These are phyloP conservation scores for Apostasia shenzhenica DNA, from an alignment of 106 monocot genomes.

Conservation along the genomic window DNA sequence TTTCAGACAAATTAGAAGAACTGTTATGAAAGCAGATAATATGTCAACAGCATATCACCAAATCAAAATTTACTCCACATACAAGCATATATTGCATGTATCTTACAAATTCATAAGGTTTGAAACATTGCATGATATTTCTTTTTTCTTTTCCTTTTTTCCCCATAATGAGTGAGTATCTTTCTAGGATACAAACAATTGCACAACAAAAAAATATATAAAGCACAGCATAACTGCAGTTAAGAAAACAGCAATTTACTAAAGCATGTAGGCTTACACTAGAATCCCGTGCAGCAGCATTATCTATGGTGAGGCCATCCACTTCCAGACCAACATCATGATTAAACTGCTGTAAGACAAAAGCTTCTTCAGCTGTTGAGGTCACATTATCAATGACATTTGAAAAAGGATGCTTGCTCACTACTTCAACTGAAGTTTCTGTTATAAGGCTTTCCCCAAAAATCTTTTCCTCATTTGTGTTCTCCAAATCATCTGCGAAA, in stretches of 20 bases:
- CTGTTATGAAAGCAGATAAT: background rate
- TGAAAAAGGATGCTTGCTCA: background rate
- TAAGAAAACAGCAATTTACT: background rate
- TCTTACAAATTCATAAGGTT: no score
- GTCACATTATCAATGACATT: slow-evolving; percentile 24
- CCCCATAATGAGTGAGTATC: no score
- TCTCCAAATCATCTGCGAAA: no score
- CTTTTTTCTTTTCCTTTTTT: no score
- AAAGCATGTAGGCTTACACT: slow-evolving; percentile 47
- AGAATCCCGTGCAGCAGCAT: slow-evolving; percentile 33
- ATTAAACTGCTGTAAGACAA: slow-evolving; percentile 28
- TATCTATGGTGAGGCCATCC: slow-evolving; percentile 26
- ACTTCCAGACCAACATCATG: slow-evolving; percentile 26
- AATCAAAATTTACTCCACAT: no score
- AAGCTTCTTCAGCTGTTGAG: slow-evolving; percentile 50
- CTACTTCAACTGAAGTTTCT: background rate
- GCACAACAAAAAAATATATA: no score
- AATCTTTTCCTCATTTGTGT: background rate
- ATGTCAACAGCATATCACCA: no score
- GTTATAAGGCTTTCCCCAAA: slow-evolving; percentile 10
- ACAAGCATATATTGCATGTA: no score
- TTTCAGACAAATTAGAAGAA: slow-evolving; percentile 4
- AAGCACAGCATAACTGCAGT: no score
- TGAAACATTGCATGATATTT: no score
- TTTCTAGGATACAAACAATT: no score